Percentiles rank a stretch among this genome's conserved stretches.
phyloP scores from a whole-genome alignment of 305 asterid species.

The Rubia tinctorum region DNA sequence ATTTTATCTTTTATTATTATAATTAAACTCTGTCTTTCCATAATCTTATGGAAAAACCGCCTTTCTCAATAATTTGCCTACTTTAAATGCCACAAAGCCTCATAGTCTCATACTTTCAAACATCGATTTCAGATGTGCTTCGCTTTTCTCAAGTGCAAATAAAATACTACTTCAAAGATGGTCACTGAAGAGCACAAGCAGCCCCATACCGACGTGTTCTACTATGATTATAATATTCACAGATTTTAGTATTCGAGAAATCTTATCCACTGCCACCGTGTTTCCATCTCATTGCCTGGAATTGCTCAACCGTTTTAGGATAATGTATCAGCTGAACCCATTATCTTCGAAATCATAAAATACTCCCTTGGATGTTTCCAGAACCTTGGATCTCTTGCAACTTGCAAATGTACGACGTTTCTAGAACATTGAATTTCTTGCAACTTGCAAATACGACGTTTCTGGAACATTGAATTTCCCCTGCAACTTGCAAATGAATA shows the following conservation, averaged over 20 bases:
- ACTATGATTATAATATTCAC: too few relatives aligned
- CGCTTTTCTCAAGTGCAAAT: too few relatives aligned
- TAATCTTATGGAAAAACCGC: too few relatives aligned
- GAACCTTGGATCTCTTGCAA: background rate
- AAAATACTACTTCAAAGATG: background rate
- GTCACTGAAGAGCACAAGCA: background rate
- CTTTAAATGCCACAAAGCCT: too few relatives aligned
- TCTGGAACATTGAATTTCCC: background rate
- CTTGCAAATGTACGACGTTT: background rate
- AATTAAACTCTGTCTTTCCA: too few relatives aligned
- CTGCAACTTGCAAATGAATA: background rate
- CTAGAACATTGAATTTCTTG: background rate
- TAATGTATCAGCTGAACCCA: background rate
- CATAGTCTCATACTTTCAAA: too few relatives aligned
- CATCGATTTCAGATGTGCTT: too few relatives aligned
- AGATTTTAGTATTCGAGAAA: background rate
- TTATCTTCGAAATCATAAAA: too few relatives aligned
- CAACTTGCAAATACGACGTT: background rate
- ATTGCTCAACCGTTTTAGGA: background rate
- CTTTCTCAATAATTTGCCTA: too few relatives aligned
- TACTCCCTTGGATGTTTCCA: background rate
- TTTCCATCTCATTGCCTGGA: conserved; percentile 1
- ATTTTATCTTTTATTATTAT: too few relatives aligned
- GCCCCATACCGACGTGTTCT: background rate
- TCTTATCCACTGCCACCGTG: background rate